These are phyloP conservation scores for Novymonas esmeraldas DNA, from an alignment of 208 protist species.

Conservation along the genomic window DNA sequence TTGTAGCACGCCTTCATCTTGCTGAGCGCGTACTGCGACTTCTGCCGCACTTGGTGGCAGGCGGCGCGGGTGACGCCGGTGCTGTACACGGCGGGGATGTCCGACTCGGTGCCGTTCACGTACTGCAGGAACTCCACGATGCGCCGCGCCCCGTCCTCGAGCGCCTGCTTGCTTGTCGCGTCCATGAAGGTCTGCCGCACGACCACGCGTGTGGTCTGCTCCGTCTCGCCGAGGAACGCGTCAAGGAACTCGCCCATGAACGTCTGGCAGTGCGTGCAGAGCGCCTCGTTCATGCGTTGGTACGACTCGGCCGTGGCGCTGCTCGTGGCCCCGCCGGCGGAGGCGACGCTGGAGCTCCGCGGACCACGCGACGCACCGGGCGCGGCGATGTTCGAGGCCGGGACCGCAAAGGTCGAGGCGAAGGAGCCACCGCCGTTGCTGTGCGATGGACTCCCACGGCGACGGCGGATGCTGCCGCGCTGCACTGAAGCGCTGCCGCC, in stretches of 20 bases:
- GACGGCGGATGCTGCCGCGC: slow-evolving; percentile 30
- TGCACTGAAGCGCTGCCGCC: slow-evolving; percentile 1
- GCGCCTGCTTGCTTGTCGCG: slow-evolving; percentile 38
- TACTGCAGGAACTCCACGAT: slow-evolving; percentile 52
- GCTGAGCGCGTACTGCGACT: slow-evolving; percentile 48
- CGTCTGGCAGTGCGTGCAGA: slow-evolving; percentile 36
- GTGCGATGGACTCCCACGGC: slow-evolving; percentile 33
- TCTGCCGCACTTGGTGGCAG: slow-evolving; percentile 47
- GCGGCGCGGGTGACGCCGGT: slow-evolving; percentile 36
- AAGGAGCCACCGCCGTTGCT: slow-evolving; percentile 15
- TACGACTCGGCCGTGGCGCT: slow-evolving; percentile 30
- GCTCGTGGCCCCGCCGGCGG: slow-evolving; percentile 13
- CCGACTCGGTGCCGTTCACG: slow-evolving; percentile 40
- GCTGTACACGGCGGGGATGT: slow-evolving; percentile 49
- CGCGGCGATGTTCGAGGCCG: background rate
- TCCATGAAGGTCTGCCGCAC: slow-evolving; percentile 58
- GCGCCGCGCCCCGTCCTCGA: slow-evolving; percentile 48
- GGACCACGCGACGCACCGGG: slow-evolving; percentile 25
- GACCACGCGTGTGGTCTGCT: slow-evolving; percentile 37
- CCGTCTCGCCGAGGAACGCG: slow-evolving; percentile 43
- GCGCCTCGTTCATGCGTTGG: slow-evolving; percentile 35
- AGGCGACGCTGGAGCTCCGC: slow-evolving; percentile 11
- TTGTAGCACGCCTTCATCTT: slow-evolving; percentile 63
- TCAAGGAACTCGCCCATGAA: slow-evolving; percentile 57
- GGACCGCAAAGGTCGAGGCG: background rate